Conservation (phyloP, 2,329 filamentous ascomycete genomes). For the Cercospora berteroae region DNA sequence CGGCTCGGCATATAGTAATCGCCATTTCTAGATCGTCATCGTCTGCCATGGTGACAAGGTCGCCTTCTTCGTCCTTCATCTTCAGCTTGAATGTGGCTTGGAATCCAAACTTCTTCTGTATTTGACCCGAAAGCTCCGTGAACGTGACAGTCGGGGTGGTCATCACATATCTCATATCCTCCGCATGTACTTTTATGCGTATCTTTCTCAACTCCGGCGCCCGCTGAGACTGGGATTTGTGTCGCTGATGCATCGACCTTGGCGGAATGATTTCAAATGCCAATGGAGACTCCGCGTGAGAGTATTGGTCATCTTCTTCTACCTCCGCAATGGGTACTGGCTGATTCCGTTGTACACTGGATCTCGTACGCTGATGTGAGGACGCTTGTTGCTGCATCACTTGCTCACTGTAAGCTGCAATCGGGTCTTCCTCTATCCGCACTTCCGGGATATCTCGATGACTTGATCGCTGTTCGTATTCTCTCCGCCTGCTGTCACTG, state of each 20-base stretch:
- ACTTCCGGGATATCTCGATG: slow-evolving; percentile 66
- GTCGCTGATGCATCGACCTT: slow-evolving; percentile 36
- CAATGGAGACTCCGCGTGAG: slow-evolving; percentile 33
- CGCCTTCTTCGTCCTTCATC: slow-evolving; percentile 80
- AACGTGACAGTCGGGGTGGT: slow-evolving; percentile 71
- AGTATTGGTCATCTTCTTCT: slow-evolving; percentile 53
- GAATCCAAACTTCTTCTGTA: slow-evolving; percentile 83
- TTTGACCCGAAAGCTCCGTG: slow-evolving; percentile 71
- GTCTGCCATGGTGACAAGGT: slow-evolving; percentile 97
- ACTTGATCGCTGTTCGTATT: slow-evolving; percentile 52
- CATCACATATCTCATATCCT: slow-evolving; percentile 92
- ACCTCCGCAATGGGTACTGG: slow-evolving; percentile 76
- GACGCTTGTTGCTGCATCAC: slow-evolving; percentile 19
- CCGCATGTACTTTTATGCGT: slow-evolving; percentile 85
- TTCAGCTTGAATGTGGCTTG: slow-evolving; percentile 78
- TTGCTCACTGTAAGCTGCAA: slow-evolving; percentile 39
- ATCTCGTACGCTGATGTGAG: slow-evolving; percentile 32
- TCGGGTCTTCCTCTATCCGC: slow-evolving; percentile 50
- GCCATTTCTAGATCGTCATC: slow-evolving; percentile 94
- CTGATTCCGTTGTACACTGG: slow-evolving; percentile 41
- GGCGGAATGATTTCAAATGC: slow-evolving; percentile 61
- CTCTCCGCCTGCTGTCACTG: slow-evolving; percentile 25
- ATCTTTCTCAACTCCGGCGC: slow-evolving; percentile 69
- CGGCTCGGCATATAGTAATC: slow-evolving; percentile 60
- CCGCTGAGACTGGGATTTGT: slow-evolving; percentile 52